Evolutionary conservation across 371 early-diverging fungal genomes (phyloP), one percentile per base, ranked within the genome.

Genomic region (Mortierella sp.): DNA sequence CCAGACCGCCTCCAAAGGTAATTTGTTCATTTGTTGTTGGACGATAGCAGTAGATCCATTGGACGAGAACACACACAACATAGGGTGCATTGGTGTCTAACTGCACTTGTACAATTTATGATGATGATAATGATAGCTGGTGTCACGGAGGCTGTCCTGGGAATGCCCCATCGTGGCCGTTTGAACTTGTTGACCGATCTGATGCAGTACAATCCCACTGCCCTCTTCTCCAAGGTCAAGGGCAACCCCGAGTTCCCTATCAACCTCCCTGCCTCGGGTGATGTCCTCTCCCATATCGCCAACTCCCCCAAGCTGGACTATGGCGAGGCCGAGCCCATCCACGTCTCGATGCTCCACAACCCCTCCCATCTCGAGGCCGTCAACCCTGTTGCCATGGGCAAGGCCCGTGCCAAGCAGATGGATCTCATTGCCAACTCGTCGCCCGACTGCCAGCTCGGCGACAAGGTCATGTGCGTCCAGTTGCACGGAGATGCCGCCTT

Each of bases 141-240:
- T 39, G 86, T 97, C 26, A 86, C 91, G 22, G 94, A 96, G 53
- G 88, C 94, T 22, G 92, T 98, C 10, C 72, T 98, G 55, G 94
- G 99, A 63, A 98, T 98, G 98, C 97, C 99, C 11, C 99, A 99
- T 86, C 95, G 99, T 68, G 99, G 99, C 41, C 92, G 99, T 65
- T 90, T 99, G 58, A 99, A 99, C 82, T 84, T 99, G 14, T 87
- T 98, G 45, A 92, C 95, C 19, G 96, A 96, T 84, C 85, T 98
- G 39, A 85, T 98, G 66, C 85, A 95, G 81, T 95, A 92, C 73
- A 89, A 93, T 47, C 93, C 95, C 13, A 89, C 89, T n/a, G 92
- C 93, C 9, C 86, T 98, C 63, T 99, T 98, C 87, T 91, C 93
- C 86, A 98, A 99, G 88, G 90, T 99, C 80, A 94, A 95, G 74